Conservation (phyloP, 129 eudicot genomes). For the Flaveria linearis region DNA sequence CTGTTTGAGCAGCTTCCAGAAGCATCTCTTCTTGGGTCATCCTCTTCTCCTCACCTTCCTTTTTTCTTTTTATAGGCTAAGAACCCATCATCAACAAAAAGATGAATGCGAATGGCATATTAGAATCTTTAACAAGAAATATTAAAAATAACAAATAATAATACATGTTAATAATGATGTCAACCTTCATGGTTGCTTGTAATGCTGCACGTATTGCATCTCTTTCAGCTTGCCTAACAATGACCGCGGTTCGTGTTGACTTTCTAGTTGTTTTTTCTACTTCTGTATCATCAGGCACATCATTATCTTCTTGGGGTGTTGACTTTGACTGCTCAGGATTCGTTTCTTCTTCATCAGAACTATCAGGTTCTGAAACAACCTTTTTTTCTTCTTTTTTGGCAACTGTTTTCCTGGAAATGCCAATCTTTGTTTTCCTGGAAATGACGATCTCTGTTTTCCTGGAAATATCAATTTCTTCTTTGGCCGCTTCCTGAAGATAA, state of each 20-base stretch:
- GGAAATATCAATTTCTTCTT: slow-evolving; percentile 58
- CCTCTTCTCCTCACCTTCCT: slow-evolving; percentile 97
- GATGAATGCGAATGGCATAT: slow-evolving; percentile 2
- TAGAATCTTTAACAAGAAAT: slow-evolving; percentile 11
- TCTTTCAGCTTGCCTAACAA: slow-evolving; percentile 97
- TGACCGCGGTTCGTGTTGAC: slow-evolving; percentile 89
- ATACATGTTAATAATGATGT: neutral
- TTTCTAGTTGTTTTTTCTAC: slow-evolving; percentile 77
- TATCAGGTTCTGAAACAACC: slow-evolving; percentile 53
- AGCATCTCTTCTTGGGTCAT: slow-evolving; percentile 99
- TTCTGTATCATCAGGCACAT: slow-evolving; percentile 67
- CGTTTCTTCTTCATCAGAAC: slow-evolving; percentile 47
- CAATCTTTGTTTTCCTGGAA: slow-evolving; percentile 16
- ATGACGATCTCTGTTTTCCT: neutral
- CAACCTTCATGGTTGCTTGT: slow-evolving; percentile 95
- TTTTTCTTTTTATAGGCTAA: slow-evolving; percentile 91
- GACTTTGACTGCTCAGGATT: slow-evolving; percentile 58
- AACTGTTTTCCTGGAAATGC: slow-evolving; percentile 63
- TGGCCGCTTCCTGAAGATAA: slow-evolving; percentile 41
- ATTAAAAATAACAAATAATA: neutral
- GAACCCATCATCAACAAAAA: slow-evolving; percentile 11
- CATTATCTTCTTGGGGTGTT: slow-evolving; percentile 58
- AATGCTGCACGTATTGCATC: slow-evolving; percentile 93
- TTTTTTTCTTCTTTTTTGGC: slow-evolving; percentile 63
- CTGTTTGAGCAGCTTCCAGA: slow-evolving; percentile 99